Conservation (phyloP, 495 filamentous ascomycete species). For the Aspergillus carlsbadensis region DNA sequence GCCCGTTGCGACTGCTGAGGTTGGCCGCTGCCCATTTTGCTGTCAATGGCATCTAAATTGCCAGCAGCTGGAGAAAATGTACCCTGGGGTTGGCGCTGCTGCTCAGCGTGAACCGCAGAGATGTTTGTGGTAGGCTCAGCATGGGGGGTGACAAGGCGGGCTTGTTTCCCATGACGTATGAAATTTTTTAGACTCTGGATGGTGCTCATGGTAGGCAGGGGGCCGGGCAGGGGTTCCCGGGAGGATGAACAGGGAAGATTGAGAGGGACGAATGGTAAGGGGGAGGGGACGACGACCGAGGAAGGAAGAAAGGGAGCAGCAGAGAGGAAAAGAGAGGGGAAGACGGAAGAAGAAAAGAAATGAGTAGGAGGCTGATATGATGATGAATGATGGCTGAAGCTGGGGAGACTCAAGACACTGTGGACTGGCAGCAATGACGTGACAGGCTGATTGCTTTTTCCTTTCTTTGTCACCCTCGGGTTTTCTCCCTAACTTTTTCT, state of each 20-base stretch:
- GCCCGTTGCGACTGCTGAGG: constrained; percentile 51
- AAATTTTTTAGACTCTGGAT: constrained; percentile 96
- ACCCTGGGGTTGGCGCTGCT: constrained; percentile 51
- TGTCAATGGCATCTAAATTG: constrained; percentile 57
- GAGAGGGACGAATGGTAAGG: constrained; percentile 2
- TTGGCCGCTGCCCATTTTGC: constrained; percentile 55
- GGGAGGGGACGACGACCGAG: constrained; percentile 1
- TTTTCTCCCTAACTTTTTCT: constrained; percentile 1
- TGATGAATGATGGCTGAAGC: constrained; percentile 32
- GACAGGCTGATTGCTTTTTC: constrained; percentile 11
- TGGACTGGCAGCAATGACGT: constrained; percentile 37
- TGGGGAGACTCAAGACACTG: neutral
- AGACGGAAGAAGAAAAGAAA: constrained; percentile 64
- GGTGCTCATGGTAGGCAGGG: constrained; percentile 59
- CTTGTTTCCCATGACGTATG: constrained; percentile 97
- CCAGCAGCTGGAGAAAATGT: constrained; percentile 50
- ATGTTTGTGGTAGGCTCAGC: constrained; percentile 68
- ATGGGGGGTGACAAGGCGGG: constrained; percentile 64
- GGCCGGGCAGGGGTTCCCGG: neutral
- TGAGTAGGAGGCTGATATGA: constrained; percentile 73
- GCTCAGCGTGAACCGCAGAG: constrained; percentile 65
- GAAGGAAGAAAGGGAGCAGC: constrained; percentile 9
- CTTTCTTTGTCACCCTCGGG: constrained; percentile 2
- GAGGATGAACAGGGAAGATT: constrained; percentile 1
- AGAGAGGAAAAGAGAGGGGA: constrained; percentile 52